These are phyloP conservation scores for Ophiocytium majus DNA, from an alignment of 352 stramenopile species.

Conservation along the genomic window DNA sequence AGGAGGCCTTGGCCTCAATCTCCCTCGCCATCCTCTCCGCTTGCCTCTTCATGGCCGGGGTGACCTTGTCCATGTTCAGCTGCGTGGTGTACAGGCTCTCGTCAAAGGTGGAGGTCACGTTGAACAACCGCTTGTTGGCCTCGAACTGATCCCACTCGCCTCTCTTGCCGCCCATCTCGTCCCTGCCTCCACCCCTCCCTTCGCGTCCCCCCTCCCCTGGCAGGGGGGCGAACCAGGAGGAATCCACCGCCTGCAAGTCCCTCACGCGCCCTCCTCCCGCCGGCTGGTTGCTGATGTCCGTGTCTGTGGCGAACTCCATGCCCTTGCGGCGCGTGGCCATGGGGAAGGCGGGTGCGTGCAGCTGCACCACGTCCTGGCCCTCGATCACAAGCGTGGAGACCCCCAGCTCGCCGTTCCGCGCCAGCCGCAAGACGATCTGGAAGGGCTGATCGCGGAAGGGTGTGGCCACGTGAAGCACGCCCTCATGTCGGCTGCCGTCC, in stretches of 20 bases:
- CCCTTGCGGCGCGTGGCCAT: neutral
- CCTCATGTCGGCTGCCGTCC: constrained; percentile 31
- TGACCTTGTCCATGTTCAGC: constrained; percentile 87
- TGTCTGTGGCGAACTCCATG: constrained; percentile 8
- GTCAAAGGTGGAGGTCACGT: constrained; percentile 89
- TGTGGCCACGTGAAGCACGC: constrained; percentile 29
- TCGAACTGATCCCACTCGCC: constrained; percentile 52
- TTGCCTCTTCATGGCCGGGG: constrained; percentile 72
- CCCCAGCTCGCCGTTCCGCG: neutral
- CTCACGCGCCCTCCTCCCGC: neutral
- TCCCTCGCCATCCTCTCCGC: constrained; percentile 87
- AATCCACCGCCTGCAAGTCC: constrained; percentile 25
- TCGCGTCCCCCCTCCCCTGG: neutral
- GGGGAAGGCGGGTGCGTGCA: neutral
- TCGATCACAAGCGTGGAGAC: neutral
- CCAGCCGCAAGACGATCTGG: constrained; percentile 1
- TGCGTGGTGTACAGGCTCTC: constrained; percentile 97
- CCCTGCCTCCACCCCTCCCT: neutral
- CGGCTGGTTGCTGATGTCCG: neutral
- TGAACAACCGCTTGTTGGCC: constrained; percentile 68
- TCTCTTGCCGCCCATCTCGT: neutral
- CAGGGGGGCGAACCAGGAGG: constrained; percentile 32
- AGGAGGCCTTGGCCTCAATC: constrained; percentile 83
- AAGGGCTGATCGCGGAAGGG: constrained; percentile 20
- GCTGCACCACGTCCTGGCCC: constrained; percentile 14